Conservation (phyloP, 2,329 filamentous ascomycete genomes). For the Aspergillus hiratsukae region DNA sequence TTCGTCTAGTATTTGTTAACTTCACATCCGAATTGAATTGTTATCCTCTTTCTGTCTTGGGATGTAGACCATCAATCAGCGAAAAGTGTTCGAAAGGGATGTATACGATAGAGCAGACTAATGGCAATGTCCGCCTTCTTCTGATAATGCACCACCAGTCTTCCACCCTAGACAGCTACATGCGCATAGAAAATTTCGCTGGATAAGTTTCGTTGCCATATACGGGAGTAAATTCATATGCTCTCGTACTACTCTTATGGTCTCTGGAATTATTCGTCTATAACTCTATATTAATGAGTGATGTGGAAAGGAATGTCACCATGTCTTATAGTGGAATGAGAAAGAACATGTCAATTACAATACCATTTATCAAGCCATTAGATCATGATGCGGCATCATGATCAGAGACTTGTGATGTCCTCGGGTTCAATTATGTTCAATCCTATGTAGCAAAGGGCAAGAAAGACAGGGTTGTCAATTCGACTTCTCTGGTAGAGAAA, state of each 20-base stretch:
- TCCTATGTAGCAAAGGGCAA: no score
- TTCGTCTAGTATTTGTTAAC: constrained; percentile 32
- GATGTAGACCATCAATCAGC: not conserved
- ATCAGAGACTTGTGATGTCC: not conserved
- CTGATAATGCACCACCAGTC: not conserved
- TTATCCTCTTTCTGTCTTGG: constrained; percentile 1
- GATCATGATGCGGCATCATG: not conserved
- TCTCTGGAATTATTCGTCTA: not conserved
- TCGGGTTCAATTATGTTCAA: not conserved
- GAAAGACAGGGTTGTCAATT: not conserved
- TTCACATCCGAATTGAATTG: constrained; percentile 6
- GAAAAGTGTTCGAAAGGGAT: not conserved
- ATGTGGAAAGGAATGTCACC: not conserved
- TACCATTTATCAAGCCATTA: not conserved
- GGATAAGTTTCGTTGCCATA: not conserved
- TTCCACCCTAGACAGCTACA: not conserved
- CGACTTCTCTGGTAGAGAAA: not conserved
- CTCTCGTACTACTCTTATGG: not conserved
- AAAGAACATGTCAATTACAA: not conserved
- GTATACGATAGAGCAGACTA: not conserved
- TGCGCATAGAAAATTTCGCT: not conserved
- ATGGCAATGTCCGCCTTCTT: not conserved
- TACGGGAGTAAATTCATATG: not conserved
- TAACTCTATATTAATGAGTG: not conserved
- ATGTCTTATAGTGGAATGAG: not conserved